Evolutionary conservation across 148 eudicot species (phyloP).

Genomic region (Agrostemma githago): DNA sequence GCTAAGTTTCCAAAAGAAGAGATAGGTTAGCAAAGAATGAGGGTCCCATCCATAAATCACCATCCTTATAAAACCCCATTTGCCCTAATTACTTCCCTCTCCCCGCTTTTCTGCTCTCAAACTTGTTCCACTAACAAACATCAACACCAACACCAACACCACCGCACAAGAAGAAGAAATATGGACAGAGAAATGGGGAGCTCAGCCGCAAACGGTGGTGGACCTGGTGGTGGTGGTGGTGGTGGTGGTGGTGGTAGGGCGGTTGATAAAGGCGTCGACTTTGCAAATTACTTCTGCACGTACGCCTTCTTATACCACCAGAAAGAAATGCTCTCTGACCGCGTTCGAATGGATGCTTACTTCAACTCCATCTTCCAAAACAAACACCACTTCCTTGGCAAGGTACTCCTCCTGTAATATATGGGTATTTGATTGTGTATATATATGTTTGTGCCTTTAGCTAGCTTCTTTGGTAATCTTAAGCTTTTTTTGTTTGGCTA

Average conservation of each 20-base stretch:
- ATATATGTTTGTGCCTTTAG: no score
- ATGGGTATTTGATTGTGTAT: not conserved
- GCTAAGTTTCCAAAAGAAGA: not conserved
- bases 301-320: conserved; percentile 90
- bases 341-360: conserved; percentile 93
- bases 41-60: conserved; percentile 15
- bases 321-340: conserved; percentile 96
- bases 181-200: conserved; percentile 34
- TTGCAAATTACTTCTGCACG: conserved; percentile 93
- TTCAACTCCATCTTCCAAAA: conserved; percentile 68
- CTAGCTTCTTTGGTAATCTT: no score
- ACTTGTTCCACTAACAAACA: not conserved
- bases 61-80: conserved; percentile 4
- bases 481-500: no score
- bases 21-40: not conserved
- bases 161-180: not conserved
- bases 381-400: conserved; percentile 70
- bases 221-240: conserved; percentile 29
- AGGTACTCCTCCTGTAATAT: conserved; percentile 35
- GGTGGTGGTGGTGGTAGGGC: conserved; percentile 30
- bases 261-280: conserved; percentile 86
- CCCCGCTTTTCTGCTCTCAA: not conserved
- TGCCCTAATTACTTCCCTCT: conserved; percentile 26
- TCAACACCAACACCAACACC: not conserved
- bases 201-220: conserved; percentile 35